A percentile compares a stretch with the other conserved stretches of the same genome.
These are phyloP conservation scores for Aureobasidium sp. DNA, from an alignment of 2,329 filamentous ascomycete genomes.

Conservation along the genomic window DNA sequence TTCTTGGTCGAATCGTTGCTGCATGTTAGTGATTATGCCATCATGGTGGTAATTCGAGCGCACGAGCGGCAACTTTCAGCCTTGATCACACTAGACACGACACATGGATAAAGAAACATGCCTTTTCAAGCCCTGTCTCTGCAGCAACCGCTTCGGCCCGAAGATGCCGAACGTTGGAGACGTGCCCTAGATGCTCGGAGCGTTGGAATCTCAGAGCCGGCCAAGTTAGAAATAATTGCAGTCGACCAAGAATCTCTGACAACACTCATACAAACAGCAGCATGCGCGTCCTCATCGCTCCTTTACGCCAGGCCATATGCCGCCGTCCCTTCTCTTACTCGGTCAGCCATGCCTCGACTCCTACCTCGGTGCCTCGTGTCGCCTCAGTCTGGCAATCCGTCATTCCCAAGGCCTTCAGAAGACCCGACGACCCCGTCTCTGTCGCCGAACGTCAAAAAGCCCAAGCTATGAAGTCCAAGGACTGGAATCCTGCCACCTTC, in stretches of 20 bases:
- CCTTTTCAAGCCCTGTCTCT: neutral
- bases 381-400: constrained; percentile 31
- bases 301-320: neutral
- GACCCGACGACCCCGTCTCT: constrained; percentile 17
- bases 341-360: neutral
- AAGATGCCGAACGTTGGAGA: neutral
- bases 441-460: constrained; percentile 17
- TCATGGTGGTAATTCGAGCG: neutral
- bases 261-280: neutral
- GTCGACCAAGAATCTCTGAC: neutral
- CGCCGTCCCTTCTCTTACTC: neutral
- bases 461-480: constrained; percentile 22
- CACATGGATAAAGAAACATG: constrained; percentile 4
- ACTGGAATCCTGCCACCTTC: constrained; percentile 51
- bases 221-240: neutral
- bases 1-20: neutral
- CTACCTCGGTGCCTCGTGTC: constrained; percentile 23
- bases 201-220: constrained; percentile 1
- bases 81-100: neutral
- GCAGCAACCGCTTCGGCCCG: constrained; percentile 12
- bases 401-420: constrained; percentile 27
- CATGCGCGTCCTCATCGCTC: neutral
- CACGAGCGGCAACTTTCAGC: neutral
- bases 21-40: constrained; percentile 2
- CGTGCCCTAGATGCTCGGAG: constrained; percentile 6